Conservation (phyloP, 2,329 filamentous ascomycete species). For the Fusarium napiforme region DNA sequence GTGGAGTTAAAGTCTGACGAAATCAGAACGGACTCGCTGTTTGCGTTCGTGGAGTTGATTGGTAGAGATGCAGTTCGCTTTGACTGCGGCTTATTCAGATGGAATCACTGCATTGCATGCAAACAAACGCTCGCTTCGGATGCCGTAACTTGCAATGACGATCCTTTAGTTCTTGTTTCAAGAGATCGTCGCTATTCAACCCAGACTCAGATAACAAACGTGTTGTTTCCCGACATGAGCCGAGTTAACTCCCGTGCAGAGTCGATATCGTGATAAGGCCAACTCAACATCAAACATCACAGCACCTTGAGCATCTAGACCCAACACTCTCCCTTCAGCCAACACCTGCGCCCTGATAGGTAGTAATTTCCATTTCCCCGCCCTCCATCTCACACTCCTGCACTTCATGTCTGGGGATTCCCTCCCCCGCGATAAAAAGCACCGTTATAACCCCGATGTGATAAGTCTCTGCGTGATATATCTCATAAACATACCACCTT, state of each 20-base stretch:
- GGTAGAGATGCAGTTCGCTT: background rate
- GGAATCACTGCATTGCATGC: background rate
- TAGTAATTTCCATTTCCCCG: background rate
- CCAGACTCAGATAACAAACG: background rate
- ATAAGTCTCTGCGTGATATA: conserved; percentile 19
- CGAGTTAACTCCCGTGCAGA: background rate
- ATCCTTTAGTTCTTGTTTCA: background rate
- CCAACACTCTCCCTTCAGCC: no score
- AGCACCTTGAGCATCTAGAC: background rate
- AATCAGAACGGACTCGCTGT: background rate
- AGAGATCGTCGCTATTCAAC: background rate
- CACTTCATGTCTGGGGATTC: background rate
- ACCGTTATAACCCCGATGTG: background rate
- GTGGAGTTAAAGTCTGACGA: conserved; percentile 26
- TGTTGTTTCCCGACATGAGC: conserved; percentile 17
- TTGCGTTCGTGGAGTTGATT: background rate
- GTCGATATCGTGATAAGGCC: background rate
- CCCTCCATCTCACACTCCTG: conserved; percentile 11
- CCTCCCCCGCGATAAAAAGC: conserved; percentile 5
- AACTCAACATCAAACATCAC: conserved; percentile 1
- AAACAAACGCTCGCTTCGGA: conserved; percentile 1
- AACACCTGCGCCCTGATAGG: no score
- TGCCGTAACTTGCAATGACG: conserved; percentile 2
- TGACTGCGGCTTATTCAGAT: conserved; percentile 17
- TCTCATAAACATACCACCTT: conserved; percentile 22